Evolutionary conservation across 176 grass and related monocot species (phyloP), one percentile per base, ranked within the genome.

Genomic region (Zea luxurians): DNA sequence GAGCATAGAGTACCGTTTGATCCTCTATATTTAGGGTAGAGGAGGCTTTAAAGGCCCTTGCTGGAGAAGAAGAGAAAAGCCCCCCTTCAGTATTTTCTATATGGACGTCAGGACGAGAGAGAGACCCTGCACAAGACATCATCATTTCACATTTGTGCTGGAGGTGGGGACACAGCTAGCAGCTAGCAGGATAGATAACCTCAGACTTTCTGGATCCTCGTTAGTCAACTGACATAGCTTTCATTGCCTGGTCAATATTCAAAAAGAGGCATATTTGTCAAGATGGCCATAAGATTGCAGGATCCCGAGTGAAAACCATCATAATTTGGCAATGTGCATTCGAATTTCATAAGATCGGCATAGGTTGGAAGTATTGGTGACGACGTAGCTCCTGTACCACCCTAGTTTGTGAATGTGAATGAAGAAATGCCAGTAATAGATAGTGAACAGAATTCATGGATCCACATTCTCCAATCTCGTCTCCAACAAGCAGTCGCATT

Each of bases 141-240:
- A 41, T 60, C 61, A 61, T 41, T 40, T 82, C 50, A 64, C 50
- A 61, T 41, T 41, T 82, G 44, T 71, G 4, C 68, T 50, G 68
- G 50, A 67, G 43, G 52, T 36, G 13, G 59, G 41, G 36, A 7
- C 58, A 78, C 27, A 17, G 58, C 38, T 62, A 61, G 38, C 10
- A 27, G 41, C 16, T 20, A 76, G 72, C 46, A 70, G 37, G 45
- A 77, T n/a, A 76, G 55, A 76, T 66, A 40, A 9, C 37, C 73
- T 65, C 9, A 18, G 35, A 17, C 34, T 49, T 47, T 36, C 1
- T 57, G n/a, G 21, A 6, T 73, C 38, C 49, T 41, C 43, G 2
- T 57, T 9, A 5, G 54, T 69, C 13, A 5, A 42, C 18, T 74
- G 52, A 52, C 34, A 72, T 49, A 60, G 49, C 41, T 15, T 36